Evolutionary conservation across 192 early-diverging fungal genomes (phyloP).

Genomic region (Paraglomus occultum): DNA sequence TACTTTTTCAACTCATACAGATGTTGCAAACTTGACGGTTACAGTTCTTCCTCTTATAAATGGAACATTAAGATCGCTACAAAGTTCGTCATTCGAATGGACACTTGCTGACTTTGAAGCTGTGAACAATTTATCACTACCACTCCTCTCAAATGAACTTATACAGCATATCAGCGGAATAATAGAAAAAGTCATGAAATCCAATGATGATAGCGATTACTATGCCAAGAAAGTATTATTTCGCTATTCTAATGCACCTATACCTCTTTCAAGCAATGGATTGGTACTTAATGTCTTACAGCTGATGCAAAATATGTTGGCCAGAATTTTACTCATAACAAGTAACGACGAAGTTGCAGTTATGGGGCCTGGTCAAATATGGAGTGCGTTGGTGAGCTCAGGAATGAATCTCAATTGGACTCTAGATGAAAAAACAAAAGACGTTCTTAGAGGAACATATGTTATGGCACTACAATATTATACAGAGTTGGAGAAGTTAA

Average conservation of each 20-base stretch:
- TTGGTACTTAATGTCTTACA: conserved; percentile 49
- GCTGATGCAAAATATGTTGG: conserved; percentile 54
- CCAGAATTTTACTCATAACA: conserved; percentile 40
- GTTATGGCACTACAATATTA: conserved; percentile 56
- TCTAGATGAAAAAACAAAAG: conserved; percentile 36
- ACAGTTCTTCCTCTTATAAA: conserved; percentile 60
- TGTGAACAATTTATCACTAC: conserved; percentile 46
- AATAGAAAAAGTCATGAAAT: conserved; percentile 38
- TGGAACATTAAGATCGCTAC: conserved; percentile 54
- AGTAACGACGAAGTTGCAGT: conserved; percentile 4
- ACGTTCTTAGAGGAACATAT: conserved; percentile 46
- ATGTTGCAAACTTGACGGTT: conserved; percentile 5
- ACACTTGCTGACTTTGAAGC: conserved; percentile 46
- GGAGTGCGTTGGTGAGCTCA: conserved; percentile 39
- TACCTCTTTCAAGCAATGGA: conserved; percentile 53
- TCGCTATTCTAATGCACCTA: conserved; percentile 43
- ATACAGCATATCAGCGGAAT: conserved; percentile 45
- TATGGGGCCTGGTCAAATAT: conserved; percentile 39
- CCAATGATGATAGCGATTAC: conserved; percentile 31
- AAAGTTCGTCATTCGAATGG: conserved; percentile 45
- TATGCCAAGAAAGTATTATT: conserved; percentile 51
- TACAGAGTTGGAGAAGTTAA: conserved; percentile 48
- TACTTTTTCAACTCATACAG: not conserved
- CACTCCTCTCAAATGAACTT: conserved; percentile 47
- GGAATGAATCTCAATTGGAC: conserved; percentile 22